phyloP scores from a whole-genome alignment of 768 basidiomycete genomes.

The Neoboletus subvelutipes region DNA sequence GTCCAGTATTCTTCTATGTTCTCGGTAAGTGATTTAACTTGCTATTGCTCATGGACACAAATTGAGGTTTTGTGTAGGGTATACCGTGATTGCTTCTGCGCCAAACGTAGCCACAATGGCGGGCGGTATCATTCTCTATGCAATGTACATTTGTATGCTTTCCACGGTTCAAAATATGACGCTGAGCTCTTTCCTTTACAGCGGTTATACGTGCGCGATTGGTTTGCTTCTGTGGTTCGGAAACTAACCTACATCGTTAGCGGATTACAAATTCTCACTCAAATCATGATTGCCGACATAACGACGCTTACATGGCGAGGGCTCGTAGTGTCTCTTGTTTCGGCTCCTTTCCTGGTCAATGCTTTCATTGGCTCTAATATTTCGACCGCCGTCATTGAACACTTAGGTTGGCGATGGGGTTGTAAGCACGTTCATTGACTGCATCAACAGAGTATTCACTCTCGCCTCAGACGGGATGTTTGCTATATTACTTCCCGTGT shows the following conservation, averaged over 20 bases:
- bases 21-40: conserved; percentile 41
- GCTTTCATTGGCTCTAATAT: conserved; percentile 66
- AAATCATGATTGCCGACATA: conserved; percentile 63
- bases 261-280: conserved; percentile 62
- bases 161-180: conserved; percentile 1
- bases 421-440: conserved; percentile 41
- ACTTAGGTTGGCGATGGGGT: conserved; percentile 68
- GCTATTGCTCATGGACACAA: background rate
- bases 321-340: conserved; percentile 45
- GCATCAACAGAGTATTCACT: background rate
- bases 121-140: conserved; percentile 57
- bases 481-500: conserved; percentile 51
- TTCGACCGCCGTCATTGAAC: conserved; percentile 41
- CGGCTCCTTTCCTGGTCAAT: conserved; percentile 59
- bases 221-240: background rate
- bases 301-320: conserved; percentile 60
- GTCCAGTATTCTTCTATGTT: conserved; percentile 56
- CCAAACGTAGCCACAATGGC: conserved; percentile 45
- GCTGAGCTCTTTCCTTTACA: conserved; percentile 30
- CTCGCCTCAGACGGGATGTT: conserved; percentile 50
- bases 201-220: conserved; percentile 56
- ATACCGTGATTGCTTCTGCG: conserved; percentile 54
- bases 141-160: conserved; percentile 40
- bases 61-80: conserved; percentile 32
- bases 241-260: conserved; percentile 24